Evolutionary conservation across 1,139 yeast genomes (phyloP), one percentile per base, ranked within the genome.

Genomic region (Scheffersomyces segobiensis): DNA sequence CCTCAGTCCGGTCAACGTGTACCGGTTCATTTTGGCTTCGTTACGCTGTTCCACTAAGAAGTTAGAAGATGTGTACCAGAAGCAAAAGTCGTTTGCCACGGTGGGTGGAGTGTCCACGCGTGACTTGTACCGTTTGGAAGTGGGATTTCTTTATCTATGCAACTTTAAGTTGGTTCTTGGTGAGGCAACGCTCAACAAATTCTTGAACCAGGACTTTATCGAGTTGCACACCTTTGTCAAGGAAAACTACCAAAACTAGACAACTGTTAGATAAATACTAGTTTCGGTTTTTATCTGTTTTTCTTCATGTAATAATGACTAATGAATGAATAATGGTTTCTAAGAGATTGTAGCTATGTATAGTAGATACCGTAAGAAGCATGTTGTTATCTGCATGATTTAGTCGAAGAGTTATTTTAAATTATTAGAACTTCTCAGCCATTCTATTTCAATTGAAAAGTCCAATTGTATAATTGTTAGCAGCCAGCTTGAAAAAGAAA

Each of bases 11-110:
- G 67, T 69, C 55, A 80, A 80, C 60, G 79, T 75, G 18, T 73
- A 79, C 62, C 66, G 84, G 50, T 70, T 79, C 51, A 68, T 79
- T 14, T 68, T 80, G 56, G 82, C 81, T 2, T 74, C 77, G 63
- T 69, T 80, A n/a, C 68, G 84, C 57, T 78, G 83, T 60, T 79
- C 78, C 70, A 77, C 81, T 5, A 80, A 80, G 64, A 73, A 70
- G 24, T 63, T 80, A 53, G 84, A 80, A 61, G 84, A 80, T 60
- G 67, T 80, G 17, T 76, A 77, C 62, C 84, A 80, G 61, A 78
- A 76, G 58, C 84, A 80, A 58, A 72, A 73, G 59, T 65, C 75
- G 17, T 80, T 78, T 65, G 81, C 82, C 3, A 76, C 80, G 1
- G 83, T 80, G 1, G 83, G 81, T 3, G 84, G 84, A 0, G 80